These are phyloP conservation scores for Aspergillus caelatus DNA, from an alignment of 2,329 filamentous ascomycete genomes.

Conservation along the genomic window DNA sequence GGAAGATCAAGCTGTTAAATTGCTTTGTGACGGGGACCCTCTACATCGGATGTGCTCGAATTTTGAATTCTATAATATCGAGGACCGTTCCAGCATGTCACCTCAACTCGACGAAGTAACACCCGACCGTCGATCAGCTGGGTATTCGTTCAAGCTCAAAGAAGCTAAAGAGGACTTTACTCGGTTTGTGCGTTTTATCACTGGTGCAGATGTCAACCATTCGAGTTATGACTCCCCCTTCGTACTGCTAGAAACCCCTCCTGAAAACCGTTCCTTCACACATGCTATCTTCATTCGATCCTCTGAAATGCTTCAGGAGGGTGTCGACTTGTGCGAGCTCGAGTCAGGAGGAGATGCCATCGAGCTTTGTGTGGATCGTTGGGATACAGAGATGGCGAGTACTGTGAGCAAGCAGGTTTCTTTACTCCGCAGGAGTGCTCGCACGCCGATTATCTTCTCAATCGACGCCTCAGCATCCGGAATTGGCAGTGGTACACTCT, in stretches of 20 bases:
- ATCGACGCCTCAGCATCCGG: conserved; percentile 46
- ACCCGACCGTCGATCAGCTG: conserved; percentile 48
- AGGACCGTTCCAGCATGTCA: conserved; percentile 42
- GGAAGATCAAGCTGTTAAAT: conserved; percentile 45
- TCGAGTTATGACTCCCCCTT: conserved; percentile 63
- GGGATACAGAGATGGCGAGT: conserved; percentile 54
- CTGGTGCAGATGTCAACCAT: conserved; percentile 55
- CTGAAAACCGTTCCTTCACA: conserved; percentile 57
- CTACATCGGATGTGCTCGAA: conserved; percentile 52
- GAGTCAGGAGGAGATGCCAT: conserved; percentile 64
- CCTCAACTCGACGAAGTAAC: conserved; percentile 34
- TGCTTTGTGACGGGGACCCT: conserved; percentile 48
- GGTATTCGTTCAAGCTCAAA: conserved; percentile 53
- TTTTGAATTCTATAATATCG: conserved; percentile 52
- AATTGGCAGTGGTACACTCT: conserved; percentile 14
- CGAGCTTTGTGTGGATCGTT: conserved; percentile 63
- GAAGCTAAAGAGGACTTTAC: conserved; percentile 64
- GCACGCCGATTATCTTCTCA: conserved; percentile 60
- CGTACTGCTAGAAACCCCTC: conserved; percentile 61
- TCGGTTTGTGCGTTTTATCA: conserved; percentile 61
- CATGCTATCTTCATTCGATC: conserved; percentile 44
- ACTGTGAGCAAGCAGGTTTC: conserved; percentile 60
- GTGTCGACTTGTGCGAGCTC: conserved; percentile 53
- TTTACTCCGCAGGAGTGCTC: conserved; percentile 58
- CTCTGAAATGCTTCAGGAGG: conserved; percentile 36